Conservation (phyloP, 2,329 filamentous ascomycete species). For the Chaetomiaceae sp. region DNA sequence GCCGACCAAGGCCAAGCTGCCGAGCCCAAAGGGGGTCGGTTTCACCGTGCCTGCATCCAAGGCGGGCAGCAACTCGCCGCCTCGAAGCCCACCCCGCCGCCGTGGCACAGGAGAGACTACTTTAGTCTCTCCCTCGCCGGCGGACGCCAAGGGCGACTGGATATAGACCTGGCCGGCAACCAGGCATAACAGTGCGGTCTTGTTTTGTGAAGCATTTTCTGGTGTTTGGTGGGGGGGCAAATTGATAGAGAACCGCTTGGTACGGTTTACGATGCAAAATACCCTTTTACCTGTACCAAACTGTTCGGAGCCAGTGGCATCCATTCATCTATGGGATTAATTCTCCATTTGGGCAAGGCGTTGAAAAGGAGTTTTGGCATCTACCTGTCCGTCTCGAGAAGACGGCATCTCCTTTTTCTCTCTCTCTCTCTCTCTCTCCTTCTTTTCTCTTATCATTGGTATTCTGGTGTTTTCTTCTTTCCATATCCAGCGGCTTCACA, state of each 20-base stretch:
- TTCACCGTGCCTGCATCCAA: slow-evolving; percentile 33
- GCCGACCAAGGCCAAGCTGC: slow-evolving; percentile 35
- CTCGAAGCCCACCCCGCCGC: slow-evolving; percentile 18
- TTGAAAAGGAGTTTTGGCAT: background rate
- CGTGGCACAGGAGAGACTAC: slow-evolving; percentile 18
- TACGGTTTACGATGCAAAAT: background rate
- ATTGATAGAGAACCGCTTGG: slow-evolving; percentile 9
- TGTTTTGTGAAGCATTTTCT: slow-evolving; percentile 20
- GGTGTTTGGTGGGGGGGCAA: slow-evolving; percentile 14
- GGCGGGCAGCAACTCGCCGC: slow-evolving; percentile 11
- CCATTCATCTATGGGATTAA: background rate
- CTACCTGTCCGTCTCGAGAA: background rate
- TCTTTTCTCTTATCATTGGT: background rate
- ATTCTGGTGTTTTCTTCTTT: background rate
- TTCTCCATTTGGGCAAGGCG: background rate
- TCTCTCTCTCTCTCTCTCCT: background rate
- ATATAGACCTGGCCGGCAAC: slow-evolving; percentile 24
- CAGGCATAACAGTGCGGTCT: slow-evolving; percentile 9
- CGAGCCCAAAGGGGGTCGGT: slow-evolving; percentile 43
- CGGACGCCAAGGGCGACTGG: slow-evolving; percentile 29
- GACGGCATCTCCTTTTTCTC: background rate
- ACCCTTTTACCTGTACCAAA: background rate
- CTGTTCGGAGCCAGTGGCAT: background rate
- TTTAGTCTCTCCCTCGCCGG: slow-evolving; percentile 13
- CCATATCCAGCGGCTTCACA: too few relatives aligned